These are phyloP conservation scores for Colletotrichum acutatum DNA, from an alignment of 2,329 filamentous ascomycete species.

Conservation along the genomic window DNA sequence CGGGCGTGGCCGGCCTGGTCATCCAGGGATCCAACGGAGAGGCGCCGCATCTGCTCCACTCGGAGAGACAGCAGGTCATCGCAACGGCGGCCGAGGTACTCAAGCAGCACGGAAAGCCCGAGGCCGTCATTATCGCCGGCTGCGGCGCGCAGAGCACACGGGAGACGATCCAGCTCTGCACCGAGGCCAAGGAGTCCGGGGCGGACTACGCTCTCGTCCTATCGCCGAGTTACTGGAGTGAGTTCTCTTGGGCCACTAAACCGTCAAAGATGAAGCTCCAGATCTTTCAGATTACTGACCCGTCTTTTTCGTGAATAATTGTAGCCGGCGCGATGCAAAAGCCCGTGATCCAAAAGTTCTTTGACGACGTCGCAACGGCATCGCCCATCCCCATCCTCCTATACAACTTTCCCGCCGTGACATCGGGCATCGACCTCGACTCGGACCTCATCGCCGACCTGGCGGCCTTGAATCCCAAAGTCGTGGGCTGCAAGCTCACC, in stretches of 20 bases:
- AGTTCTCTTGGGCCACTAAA: not conserved
- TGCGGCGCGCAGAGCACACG: slow-evolving; percentile 72
- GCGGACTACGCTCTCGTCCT: slow-evolving; percentile 71
- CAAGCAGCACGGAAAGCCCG: slow-evolving; percentile 56
- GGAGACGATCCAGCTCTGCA: slow-evolving; percentile 69
- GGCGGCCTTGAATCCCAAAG: slow-evolving; percentile 59
- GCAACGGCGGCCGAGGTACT: slow-evolving; percentile 62
- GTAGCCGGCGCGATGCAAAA: slow-evolving; percentile 61
- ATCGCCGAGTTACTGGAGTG: slow-evolving; percentile 72
- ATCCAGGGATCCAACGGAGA: slow-evolving; percentile 60
- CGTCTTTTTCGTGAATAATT: not conserved
- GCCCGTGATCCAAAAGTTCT: slow-evolving; percentile 69
- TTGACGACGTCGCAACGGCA: slow-evolving; percentile 62
- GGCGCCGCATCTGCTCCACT: slow-evolving; percentile 61
- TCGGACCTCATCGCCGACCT: slow-evolving; percentile 68
- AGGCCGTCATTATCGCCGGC: slow-evolving; percentile 68
- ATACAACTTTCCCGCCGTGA: slow-evolving; percentile 77
- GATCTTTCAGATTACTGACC: slow-evolving; percentile 56
- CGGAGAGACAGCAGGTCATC: slow-evolving; percentile 67
- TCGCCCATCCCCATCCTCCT: slow-evolving; percentile 68
- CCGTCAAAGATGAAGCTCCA: too few relatives aligned
- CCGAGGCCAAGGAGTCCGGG: slow-evolving; percentile 68
- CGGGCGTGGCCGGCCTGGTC: slow-evolving; percentile 58
- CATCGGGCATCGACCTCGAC: slow-evolving; percentile 75
- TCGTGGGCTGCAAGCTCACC: slow-evolving; percentile 75